Evolutionary conservation across 345 rosid genomes (phyloP).

Genomic region (Bruguiera sexangula): DNA sequence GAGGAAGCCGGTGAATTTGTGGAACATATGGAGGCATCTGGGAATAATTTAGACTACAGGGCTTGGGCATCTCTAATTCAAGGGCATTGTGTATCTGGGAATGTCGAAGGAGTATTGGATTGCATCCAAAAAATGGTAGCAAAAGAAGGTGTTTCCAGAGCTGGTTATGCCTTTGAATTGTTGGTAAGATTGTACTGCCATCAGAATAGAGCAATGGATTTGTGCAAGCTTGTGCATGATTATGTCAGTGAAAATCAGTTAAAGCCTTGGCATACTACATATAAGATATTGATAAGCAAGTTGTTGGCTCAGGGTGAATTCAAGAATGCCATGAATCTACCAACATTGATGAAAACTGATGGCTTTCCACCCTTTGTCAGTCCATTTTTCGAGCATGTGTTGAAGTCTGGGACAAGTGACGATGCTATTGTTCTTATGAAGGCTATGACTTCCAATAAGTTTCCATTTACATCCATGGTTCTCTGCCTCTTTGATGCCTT

Average conservation of each 20-base stretch:
- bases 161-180: conserved; percentile 51
- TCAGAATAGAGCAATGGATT: conserved; percentile 56
- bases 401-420: conserved; percentile 55
- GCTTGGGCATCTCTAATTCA: conserved; percentile 61
- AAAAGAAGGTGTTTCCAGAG: conserved; percentile 41
- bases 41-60: conserved; percentile 45
- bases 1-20: conserved; percentile 51
- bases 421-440: conserved; percentile 57
- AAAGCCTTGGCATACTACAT: conserved; percentile 61
- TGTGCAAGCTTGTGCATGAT: conserved; percentile 51
- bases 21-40: conserved; percentile 46
- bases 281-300: conserved; percentile 54
- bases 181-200: conserved; percentile 60
- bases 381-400: conserved; percentile 63
- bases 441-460: conserved; percentile 60
- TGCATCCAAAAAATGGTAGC: conserved; percentile 51
- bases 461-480: conserved; percentile 62
- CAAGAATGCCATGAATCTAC: conserved; percentile 57
- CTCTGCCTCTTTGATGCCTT: conserved; percentile 56
- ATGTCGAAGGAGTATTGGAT: conserved; percentile 59
- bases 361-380: conserved; percentile 70
- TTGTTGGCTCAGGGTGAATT: conserved; percentile 65
- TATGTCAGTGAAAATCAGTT: conserved; percentile 37
- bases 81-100: conserved; percentile 68
- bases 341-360: conserved; percentile 62